These are phyloP conservation scores for Beauveria pseudobassiana DNA, from an alignment of 2,329 filamentous ascomycete genomes.

Conservation along the genomic window DNA sequence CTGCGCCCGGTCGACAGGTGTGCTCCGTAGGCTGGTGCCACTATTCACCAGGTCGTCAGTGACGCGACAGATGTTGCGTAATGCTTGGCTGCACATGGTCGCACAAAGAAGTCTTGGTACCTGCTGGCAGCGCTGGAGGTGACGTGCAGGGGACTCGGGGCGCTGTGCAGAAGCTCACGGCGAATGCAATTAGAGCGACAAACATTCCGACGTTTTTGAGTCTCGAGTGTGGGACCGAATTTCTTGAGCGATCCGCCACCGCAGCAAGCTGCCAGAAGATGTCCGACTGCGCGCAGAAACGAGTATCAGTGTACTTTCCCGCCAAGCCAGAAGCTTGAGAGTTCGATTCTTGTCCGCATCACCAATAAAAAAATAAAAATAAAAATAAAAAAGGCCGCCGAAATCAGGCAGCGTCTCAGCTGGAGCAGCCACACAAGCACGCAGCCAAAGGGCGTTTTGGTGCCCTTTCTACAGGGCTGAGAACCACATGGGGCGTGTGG, in stretches of 20 bases:
- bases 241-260: background rate
- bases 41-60: background rate
- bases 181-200: background rate
- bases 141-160: background rate
- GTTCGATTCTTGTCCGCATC: background rate
- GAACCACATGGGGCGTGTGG: slow-evolving; percentile 2
- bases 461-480: slow-evolving; percentile 9
- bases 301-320: background rate
- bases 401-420: slow-evolving; percentile 6
- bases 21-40: background rate
- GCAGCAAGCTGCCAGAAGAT: background rate
- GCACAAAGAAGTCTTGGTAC: background rate
- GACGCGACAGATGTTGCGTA: slow-evolving; percentile 1
- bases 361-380: background rate
- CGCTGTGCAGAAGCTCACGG: background rate
- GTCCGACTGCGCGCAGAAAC: background rate
- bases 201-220: background rate
- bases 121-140: background rate
- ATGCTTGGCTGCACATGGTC: background rate
- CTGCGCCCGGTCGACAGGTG: background rate
- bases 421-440: background rate
- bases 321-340: background rate
- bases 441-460: background rate
- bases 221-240: background rate
- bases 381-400: background rate